Evolutionary conservation across 2,329 filamentous ascomycete genomes (phyloP), one percentile per base, ranked within the genome.

Genomic region (Penicillium sp.): DNA sequence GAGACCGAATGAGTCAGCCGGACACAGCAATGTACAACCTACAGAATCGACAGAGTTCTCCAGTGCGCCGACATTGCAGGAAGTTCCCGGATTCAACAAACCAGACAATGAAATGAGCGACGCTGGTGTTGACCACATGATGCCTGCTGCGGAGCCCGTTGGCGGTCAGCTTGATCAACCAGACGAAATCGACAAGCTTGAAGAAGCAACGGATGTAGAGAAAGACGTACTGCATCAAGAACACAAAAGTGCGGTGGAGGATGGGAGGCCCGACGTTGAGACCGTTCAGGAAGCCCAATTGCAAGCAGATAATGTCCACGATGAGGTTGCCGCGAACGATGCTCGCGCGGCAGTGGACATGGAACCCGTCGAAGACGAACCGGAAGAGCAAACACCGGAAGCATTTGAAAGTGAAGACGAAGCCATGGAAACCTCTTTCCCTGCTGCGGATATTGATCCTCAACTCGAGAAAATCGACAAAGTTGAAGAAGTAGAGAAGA

Each of bases 301-400:
- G 31, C 31, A 20, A 34, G 9, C 4, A 18, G 31, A 6, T 9
- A 14, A 11, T 34, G 31, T 8, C 16, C 3, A 18, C 9, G 14
- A 6, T 16, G 31, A 34, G 16, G 16, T 9, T 10, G 16, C 16
- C 14, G 31, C 11, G 3, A 18, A 18, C 18, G 31, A 16, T 34
- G 31, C 31, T 9, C 31, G 8, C 31, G 10, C 8, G 16, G 16
- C 11, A 11, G 31, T 34, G 8, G 31, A 34, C 8, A 34, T 34
- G 14, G 46, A 40, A 3, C 40, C 26, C 10, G 44, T 31, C 9
- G 45, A 47, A 42, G 42, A 48, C 4, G 48, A 51, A 34, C 8
- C 27, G 6, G 31, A 46, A 14, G 47, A 43, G 36, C 9, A 28
- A 18, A 22, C 23, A 16, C 13, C 26, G 2, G 38, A 37, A 6